phyloP scores from a whole-genome alignment of 1,284 basidiomycete genomes.

The Ustilago sp. region DNA sequence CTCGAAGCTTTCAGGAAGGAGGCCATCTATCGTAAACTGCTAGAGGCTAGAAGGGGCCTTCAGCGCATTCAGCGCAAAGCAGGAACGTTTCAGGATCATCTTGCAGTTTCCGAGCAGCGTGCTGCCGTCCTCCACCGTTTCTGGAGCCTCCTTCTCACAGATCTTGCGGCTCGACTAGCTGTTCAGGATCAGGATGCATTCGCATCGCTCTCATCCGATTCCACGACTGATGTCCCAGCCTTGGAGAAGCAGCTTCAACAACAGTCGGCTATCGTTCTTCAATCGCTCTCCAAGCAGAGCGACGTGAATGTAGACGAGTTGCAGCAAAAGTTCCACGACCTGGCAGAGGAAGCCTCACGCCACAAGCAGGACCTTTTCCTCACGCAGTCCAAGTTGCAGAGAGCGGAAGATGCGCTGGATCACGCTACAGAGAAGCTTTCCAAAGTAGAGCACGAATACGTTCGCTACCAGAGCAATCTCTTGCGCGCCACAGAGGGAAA shows the following conservation, averaged over 20 bases:
- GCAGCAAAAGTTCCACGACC: conserved; percentile 43
- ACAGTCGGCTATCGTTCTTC: conserved; percentile 29
- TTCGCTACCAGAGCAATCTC: conserved; percentile 52
- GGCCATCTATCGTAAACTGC: conserved; percentile 63
- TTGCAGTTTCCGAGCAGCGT: conserved; percentile 43
- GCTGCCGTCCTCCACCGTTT: conserved; percentile 51
- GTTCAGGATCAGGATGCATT: conserved; percentile 43
- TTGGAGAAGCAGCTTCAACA: conserved; percentile 43
- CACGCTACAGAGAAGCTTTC: conserved; percentile 38
- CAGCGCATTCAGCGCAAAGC: conserved; percentile 40
- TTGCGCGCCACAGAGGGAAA: conserved; percentile 52
- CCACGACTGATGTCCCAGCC: conserved; percentile 17
- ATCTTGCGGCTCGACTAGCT: conserved; percentile 34
- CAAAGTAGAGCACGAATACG: conserved; percentile 48
- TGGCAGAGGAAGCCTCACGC: conserved; percentile 45
- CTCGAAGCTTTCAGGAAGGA: conserved; percentile 63
- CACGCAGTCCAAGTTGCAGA: conserved; percentile 48
- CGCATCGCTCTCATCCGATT: conserved; percentile 17
- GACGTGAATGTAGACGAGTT: conserved; percentile 43
- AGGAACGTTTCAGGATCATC: conserved; percentile 25
- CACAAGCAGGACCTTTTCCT: conserved; percentile 53
- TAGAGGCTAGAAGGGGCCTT: conserved; percentile 56
- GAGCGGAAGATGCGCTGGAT: conserved; percentile 39
- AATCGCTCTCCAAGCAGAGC: conserved; percentile 44
- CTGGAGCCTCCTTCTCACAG: conserved; percentile 50